Conservation (phyloP, 305 asterid species). For the Fraxinus velutina region DNA sequence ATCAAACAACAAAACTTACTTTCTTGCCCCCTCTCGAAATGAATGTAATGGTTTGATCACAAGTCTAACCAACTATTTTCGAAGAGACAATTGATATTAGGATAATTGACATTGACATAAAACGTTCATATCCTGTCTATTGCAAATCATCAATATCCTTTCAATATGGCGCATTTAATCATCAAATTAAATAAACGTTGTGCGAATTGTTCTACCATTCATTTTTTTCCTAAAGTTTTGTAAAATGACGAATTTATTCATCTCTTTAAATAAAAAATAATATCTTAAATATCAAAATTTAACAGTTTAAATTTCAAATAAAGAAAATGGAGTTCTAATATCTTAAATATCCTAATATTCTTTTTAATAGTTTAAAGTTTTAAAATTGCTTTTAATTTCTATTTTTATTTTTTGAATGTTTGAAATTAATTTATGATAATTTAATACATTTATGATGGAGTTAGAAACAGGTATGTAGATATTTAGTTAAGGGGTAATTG, state of each 20-base stretch:
- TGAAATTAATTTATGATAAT: too few species aligned
- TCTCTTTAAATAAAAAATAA: background rate
- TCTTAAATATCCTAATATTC: background rate
- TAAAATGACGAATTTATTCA: too few species aligned
- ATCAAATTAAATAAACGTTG: background rate
- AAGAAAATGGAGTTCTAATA: background rate
- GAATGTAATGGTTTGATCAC: background rate
- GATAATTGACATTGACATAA: background rate
- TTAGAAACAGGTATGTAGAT: background rate
- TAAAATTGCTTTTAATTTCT: too few species aligned
- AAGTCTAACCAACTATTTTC: background rate
- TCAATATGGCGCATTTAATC: too few species aligned
- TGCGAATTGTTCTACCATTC: background rate
- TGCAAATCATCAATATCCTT: background rate
- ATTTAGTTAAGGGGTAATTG: too few species aligned
- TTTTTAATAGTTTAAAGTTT: too few species aligned
- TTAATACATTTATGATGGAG: background rate
- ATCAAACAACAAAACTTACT: background rate
- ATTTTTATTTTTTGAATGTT: too few species aligned
- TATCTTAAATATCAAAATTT: too few species aligned
- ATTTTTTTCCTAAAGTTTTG: background rate
- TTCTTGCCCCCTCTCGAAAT: background rate
- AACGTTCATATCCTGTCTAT: background rate
- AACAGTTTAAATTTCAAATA: background rate
- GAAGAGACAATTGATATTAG: background rate